Conservation (phyloP, 495 filamentous ascomycete genomes). For the Trichoderma asperelloides region DNA sequence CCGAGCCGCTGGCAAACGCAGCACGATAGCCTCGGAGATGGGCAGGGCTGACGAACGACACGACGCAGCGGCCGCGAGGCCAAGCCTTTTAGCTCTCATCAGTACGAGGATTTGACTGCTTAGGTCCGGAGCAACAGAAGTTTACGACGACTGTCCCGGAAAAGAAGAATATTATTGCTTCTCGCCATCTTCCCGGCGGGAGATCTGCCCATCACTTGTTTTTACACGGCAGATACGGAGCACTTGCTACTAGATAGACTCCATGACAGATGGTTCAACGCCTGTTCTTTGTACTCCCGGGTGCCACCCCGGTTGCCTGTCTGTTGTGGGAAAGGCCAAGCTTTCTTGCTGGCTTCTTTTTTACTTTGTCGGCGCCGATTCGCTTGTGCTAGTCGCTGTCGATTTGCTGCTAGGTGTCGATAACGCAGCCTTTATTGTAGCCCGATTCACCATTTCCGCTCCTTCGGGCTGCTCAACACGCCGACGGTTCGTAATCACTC, state of each 20-base stretch:
- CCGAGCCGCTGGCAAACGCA: not conserved
- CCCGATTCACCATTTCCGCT: not conserved
- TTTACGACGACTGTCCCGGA: not conserved
- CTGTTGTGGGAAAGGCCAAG: too few relatives aligned
- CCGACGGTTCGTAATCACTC: constrained; percentile 6
- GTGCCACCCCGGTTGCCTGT: too few relatives aligned
- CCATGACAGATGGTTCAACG: too few relatives aligned
- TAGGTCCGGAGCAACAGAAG: not conserved
- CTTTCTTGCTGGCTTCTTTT: too few relatives aligned
- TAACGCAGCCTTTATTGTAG: not conserved
- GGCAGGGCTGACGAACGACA: constrained; percentile 2
- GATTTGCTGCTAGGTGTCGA: not conserved
- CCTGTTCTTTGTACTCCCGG: too few relatives aligned
- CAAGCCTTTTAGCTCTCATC: not conserved
- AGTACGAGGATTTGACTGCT: not conserved
- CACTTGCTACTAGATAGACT: too few relatives aligned
- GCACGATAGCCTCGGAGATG: constrained; percentile 1
- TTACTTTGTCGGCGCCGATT: too few relatives aligned
- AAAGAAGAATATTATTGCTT: too few relatives aligned
- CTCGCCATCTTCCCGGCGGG: too few relatives aligned
- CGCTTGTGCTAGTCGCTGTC: too few relatives aligned
- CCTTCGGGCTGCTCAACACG: not conserved
- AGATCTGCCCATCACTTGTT: too few relatives aligned
- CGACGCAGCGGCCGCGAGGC: not conserved
- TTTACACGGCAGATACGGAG: too few relatives aligned